Evolutionary conservation across 371 early-diverging fungal species (phyloP).

Genomic region (Apophysomyces variabilis): DNA sequence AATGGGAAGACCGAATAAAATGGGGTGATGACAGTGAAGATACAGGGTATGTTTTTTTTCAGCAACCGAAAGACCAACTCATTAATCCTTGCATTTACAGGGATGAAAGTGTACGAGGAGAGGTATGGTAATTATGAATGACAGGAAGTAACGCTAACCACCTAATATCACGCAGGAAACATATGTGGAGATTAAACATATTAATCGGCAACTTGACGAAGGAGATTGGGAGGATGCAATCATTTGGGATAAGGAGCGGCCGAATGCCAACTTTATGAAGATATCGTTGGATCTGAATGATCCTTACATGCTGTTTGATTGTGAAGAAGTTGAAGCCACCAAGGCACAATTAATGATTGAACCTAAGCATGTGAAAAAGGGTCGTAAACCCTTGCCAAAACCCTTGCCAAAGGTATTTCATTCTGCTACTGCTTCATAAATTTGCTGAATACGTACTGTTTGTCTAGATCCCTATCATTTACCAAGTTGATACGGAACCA

Average conservation of each 20-base stretch:
- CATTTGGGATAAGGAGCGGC: constrained; percentile 77
- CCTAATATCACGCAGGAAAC: not conserved
- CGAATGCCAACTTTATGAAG: constrained; percentile 61
- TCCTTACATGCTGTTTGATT: constrained; percentile 75
- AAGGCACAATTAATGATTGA: constrained; percentile 43
- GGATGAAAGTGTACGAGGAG: not conserved
- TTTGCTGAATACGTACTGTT: not conserved
- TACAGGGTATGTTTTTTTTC: not conserved
- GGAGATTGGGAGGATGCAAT: constrained; percentile 74
- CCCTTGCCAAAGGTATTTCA: constrained; percentile 42
- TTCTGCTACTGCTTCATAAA: not conserved
- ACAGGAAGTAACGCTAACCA: not conserved
- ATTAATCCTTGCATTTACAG: not conserved
- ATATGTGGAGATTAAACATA: constrained; percentile 34
- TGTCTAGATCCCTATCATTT: constrained; percentile 38
- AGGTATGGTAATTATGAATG: not conserved
- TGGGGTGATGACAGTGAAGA: constrained; percentile 70
- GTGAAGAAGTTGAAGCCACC: constrained; percentile 58
- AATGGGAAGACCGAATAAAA: constrained; percentile 85
- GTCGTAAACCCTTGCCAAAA: constrained; percentile 45
- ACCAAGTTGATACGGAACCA: constrained; percentile 53
- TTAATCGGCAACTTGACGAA: constrained; percentile 62
- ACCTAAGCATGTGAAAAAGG: constrained; percentile 50
- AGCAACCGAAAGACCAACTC: not conserved
- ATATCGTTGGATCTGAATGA: constrained; percentile 77